Percentiles rank a stretch among this genome's conserved stretches.
Evolutionary conservation across 768 basidiomycete genomes (phyloP).

Genomic region (Podaxis sp.): DNA sequence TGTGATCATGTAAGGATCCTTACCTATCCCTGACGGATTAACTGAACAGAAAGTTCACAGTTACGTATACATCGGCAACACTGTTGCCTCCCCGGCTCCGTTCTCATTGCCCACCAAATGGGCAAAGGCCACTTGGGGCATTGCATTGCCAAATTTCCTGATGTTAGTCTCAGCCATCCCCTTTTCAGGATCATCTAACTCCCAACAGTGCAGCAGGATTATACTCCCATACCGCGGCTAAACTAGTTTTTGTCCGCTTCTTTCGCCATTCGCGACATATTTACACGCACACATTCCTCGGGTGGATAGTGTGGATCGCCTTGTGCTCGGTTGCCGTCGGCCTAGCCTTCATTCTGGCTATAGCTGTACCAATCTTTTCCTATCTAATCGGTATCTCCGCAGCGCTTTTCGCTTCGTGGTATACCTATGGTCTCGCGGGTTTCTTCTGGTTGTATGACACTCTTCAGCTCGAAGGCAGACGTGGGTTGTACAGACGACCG

Average conservation of each 20-base stretch:
- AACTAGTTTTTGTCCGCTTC: conserved; percentile 47
- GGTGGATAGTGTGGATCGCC: conserved; percentile 40
- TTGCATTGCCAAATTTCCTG: conserved; percentile 48
- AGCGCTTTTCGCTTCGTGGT: conserved; percentile 55
- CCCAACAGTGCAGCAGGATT: conserved; percentile 36
- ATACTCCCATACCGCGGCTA: conserved; percentile 49
- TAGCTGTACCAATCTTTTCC: conserved; percentile 52
- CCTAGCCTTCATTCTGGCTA: conserved; percentile 42
- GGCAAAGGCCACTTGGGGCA: conserved; percentile 45
- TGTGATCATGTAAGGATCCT: conserved; percentile 25
- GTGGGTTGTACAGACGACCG: conserved; percentile 26
- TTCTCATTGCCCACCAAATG: conserved; percentile 44
- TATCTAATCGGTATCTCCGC: conserved; percentile 50
- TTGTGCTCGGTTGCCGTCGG: conserved; percentile 38
- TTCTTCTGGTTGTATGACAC: conserved; percentile 52
- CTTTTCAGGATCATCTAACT: not conserved
- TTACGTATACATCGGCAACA: conserved; percentile 45
- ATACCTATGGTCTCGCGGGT: conserved; percentile 49
- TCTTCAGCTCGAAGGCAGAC: conserved; percentile 36
- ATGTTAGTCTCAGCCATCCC: conserved; percentile 26
- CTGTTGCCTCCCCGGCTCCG: conserved; percentile 40
- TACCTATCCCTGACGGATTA: not conserved
- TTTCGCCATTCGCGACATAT: conserved; percentile 46
- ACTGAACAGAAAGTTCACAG: conserved; percentile 13
- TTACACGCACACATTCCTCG: conserved; percentile 38